These are phyloP conservation scores for Triticum urartu DNA, from an alignment of 176 grass and related monocot species.

Conservation along the genomic window DNA sequence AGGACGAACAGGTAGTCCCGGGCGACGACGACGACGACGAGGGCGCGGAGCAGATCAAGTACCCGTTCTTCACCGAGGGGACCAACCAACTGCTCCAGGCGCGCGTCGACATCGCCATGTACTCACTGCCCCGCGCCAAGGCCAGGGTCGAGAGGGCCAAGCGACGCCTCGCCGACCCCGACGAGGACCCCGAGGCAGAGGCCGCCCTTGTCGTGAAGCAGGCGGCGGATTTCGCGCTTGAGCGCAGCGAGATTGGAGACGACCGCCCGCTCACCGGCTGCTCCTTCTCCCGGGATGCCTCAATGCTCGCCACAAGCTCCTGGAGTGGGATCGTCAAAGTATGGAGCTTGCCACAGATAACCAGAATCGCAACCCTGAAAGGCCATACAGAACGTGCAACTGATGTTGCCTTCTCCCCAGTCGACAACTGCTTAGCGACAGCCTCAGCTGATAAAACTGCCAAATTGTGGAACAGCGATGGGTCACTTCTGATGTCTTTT, in stretches of 20 bases:
- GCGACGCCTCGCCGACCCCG: constrained; percentile 64
- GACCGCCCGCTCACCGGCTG: constrained; percentile 73
- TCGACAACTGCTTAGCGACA: constrained; percentile 59
- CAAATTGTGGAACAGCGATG: constrained; percentile 76
- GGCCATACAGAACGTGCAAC: constrained; percentile 90
- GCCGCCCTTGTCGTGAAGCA: constrained; percentile 61
- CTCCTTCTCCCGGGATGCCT: constrained; percentile 71
- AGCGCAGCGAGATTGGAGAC: constrained; percentile 90
- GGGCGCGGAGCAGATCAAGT: no score
- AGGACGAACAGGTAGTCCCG: no score
- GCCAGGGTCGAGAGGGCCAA: not conserved
- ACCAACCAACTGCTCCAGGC: constrained; percentile 42
- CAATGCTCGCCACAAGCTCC: constrained; percentile 80
- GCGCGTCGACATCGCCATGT: constrained; percentile 43
- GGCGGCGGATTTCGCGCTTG: constrained; percentile 57
- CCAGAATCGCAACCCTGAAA: constrained; percentile 66
- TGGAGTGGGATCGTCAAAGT: constrained; percentile 84
- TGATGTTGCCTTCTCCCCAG: constrained; percentile 89
- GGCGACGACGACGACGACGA: no score
- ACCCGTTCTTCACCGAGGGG: no score
- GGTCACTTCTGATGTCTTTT: constrained; percentile 71
- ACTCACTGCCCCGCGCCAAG: constrained; percentile 63
- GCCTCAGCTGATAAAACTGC: constrained; percentile 88
- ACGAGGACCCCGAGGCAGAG: constrained; percentile 78
- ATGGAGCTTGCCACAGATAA: constrained; percentile 93